Evolutionary conservation across 2,329 filamentous ascomycete genomes (phyloP).

Genomic region (Penicillium freii): DNA sequence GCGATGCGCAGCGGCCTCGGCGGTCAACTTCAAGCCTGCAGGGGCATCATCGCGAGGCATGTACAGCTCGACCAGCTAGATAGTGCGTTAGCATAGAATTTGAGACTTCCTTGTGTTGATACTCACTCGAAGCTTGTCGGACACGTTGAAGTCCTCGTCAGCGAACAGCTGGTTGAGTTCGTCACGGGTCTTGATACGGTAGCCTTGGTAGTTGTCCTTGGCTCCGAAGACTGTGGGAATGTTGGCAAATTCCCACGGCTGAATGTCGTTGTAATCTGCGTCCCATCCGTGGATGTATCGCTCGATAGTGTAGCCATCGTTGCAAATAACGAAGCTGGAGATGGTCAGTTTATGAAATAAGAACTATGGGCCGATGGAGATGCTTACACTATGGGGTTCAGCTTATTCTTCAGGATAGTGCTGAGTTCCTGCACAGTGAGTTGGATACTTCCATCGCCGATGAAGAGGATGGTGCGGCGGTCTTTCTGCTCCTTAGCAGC

Average conservation of each 20-base stretch:
- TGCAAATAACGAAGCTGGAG: constrained; percentile 71
- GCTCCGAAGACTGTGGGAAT: constrained; percentile 68
- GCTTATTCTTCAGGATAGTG: constrained; percentile 73
- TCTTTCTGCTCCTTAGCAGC: constrained; percentile 67
- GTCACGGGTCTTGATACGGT: constrained; percentile 66
- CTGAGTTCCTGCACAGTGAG: constrained; percentile 79
- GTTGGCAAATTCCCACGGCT: constrained; percentile 69
- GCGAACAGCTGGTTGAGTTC: constrained; percentile 66
- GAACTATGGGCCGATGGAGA: neutral
- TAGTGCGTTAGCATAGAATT: constrained; percentile 26
- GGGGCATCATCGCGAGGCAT: constrained; percentile 80
- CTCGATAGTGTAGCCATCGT: constrained; percentile 87
- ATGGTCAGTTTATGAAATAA: constrained; percentile 35
- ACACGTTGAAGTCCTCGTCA: constrained; percentile 61
- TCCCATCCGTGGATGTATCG: constrained; percentile 83
- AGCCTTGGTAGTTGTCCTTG: constrained; percentile 58
- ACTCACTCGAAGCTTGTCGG: constrained; percentile 46
- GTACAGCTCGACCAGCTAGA: constrained; percentile 77
- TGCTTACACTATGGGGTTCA: constrained; percentile 73
- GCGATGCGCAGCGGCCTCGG: constrained; percentile 66
- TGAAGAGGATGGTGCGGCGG: constrained; percentile 73
- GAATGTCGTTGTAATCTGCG: constrained; percentile 76
- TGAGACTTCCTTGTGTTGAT: neutral
- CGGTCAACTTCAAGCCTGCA: constrained; percentile 65
- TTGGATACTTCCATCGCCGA: constrained; percentile 86